Conservation (phyloP, 1,284 basidiomycete species). For the Ganoderma meredithae region DNA sequence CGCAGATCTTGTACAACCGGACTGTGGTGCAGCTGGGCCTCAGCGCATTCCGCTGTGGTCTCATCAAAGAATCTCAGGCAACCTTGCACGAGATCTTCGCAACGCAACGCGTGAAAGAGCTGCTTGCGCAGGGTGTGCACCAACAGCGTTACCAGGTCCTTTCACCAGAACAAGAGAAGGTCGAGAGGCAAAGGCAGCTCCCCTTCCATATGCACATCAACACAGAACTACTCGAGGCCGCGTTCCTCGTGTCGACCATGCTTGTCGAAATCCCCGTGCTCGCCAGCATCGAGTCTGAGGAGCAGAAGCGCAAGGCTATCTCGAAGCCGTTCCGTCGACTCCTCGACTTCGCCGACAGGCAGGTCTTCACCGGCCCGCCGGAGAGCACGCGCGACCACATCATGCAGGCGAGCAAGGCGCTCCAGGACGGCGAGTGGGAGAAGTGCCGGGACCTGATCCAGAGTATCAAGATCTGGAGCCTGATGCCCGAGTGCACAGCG, state of each 20-base stretch:
- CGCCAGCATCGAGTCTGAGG: slow-evolving; percentile 94
- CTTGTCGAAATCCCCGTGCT: slow-evolving; percentile 96
- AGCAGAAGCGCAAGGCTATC: slow-evolving; percentile 90
- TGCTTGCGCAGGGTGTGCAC: slow-evolving; percentile 96
- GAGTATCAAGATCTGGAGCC: slow-evolving; percentile 97
- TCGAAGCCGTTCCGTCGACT: slow-evolving; percentile 96
- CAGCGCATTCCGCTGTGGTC: slow-evolving; percentile 94
- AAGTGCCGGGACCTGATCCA: slow-evolving; percentile 92
- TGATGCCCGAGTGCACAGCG: slow-evolving; percentile 89
- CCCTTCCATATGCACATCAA: slow-evolving; percentile 99
- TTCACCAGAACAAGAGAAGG: slow-evolving; percentile 95
- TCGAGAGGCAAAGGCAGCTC: slow-evolving; percentile 94
- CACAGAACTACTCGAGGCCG: slow-evolving; percentile 96
- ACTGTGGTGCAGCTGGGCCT: slow-evolving; percentile 97
- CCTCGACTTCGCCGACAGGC: slow-evolving; percentile 96
- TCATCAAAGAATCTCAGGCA: slow-evolving; percentile 94
- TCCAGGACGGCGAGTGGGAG: slow-evolving; percentile 98
- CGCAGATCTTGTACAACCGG: slow-evolving; percentile 98
- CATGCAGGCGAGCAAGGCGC: slow-evolving; percentile 98
- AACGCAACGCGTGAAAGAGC: slow-evolving; percentile 95
- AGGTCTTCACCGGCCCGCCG: slow-evolving; percentile 98
- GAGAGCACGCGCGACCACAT: slow-evolving; percentile 99
- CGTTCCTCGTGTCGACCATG: slow-evolving; percentile 98
- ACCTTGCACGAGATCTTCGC: slow-evolving; percentile 97
- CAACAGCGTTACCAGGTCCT: slow-evolving; percentile 90